A percentile compares a stretch with the other conserved stretches of the same genome.
phyloP scores from a whole-genome alignment of 306 rosid species.

The Rosa chinensis region DNA sequence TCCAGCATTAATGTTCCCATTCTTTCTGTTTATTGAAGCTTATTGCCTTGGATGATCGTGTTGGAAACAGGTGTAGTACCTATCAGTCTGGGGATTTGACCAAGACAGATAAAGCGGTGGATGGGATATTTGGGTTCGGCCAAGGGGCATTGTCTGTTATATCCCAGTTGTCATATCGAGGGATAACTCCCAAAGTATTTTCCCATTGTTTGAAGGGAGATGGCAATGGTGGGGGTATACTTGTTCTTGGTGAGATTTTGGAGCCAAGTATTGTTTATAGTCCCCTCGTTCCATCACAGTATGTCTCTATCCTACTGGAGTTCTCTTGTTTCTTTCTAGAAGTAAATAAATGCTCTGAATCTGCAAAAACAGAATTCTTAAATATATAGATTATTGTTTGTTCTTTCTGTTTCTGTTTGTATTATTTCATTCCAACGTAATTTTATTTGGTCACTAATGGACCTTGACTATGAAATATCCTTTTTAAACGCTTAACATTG shows the following conservation, averaged over 20 bases:
- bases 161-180: constrained; percentile 82
- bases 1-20: constrained; percentile 10
- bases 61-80: constrained; percentile 82
- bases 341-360: background rate
- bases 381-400: background rate
- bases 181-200: constrained; percentile 81
- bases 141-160: constrained; percentile 81
- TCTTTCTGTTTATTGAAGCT: constrained; percentile 26
- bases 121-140: constrained; percentile 96
- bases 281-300: constrained; percentile 96
- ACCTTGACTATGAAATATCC: background rate
- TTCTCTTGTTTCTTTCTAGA: constrained; percentile 5
- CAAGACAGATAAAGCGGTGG: constrained; percentile 83
- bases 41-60: constrained; percentile 29
- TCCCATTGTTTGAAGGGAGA: constrained; percentile 95
- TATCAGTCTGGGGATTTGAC: constrained; percentile 79
- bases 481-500: background rate
- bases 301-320: constrained; percentile 50
- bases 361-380: background rate
- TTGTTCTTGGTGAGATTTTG: constrained; percentile 97
- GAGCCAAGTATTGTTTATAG: constrained; percentile 90
- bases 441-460: background rate
- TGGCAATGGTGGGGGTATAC: constrained; percentile 86
- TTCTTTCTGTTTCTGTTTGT: background rate
- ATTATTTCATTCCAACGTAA: background rate